phyloP scores from a whole-genome alignment of 306 rosid genomes.

The Sphenostylis stenocarpa region DNA sequence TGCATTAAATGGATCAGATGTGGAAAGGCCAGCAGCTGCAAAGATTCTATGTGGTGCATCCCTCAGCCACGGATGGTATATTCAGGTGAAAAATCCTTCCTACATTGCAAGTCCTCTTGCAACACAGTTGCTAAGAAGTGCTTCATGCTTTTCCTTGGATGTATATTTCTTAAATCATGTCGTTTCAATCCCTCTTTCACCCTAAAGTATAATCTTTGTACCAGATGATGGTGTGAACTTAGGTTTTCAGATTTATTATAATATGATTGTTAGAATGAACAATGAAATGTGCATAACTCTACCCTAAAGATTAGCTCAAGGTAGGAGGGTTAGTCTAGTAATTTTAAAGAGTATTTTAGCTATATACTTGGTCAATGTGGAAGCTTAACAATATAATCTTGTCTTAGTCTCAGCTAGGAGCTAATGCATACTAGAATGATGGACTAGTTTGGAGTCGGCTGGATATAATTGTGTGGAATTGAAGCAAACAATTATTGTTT shows the following conservation, averaged over 20 bases:
- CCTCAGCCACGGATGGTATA: slow-evolving; percentile 76
- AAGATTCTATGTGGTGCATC: slow-evolving; percentile 85
- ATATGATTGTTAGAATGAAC: slow-evolving; percentile 20
- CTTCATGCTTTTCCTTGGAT: slow-evolving; percentile 22
- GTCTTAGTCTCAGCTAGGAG: slow-evolving; percentile 4
- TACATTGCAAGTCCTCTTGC: slow-evolving; percentile 11
- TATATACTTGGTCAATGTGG: neutral
- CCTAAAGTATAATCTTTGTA: slow-evolving; percentile 14
- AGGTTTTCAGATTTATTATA: slow-evolving; percentile 1
- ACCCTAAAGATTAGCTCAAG: neutral
- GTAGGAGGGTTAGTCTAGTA: neutral
- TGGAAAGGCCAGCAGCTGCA: slow-evolving; percentile 71
- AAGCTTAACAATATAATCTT: slow-evolving; percentile 6
- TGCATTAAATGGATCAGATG: slow-evolving; percentile 70
- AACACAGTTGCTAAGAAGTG: slow-evolving; percentile 19
- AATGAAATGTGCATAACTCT: neutral
- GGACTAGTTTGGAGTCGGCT: neutral
- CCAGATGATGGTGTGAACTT: neutral
- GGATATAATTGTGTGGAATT: slow-evolving; percentile 2
- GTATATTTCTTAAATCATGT: slow-evolving; percentile 10
- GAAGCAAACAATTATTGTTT: neutral
- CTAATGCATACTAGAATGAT: neutral
- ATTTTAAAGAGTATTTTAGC: slow-evolving; percentile 23
- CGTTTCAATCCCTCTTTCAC: neutral
- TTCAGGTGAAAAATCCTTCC: slow-evolving; percentile 59